Evolutionary conservation across 495 filamentous ascomycete genomes (phyloP).

Genomic region (Neurospora sp.): DNA sequence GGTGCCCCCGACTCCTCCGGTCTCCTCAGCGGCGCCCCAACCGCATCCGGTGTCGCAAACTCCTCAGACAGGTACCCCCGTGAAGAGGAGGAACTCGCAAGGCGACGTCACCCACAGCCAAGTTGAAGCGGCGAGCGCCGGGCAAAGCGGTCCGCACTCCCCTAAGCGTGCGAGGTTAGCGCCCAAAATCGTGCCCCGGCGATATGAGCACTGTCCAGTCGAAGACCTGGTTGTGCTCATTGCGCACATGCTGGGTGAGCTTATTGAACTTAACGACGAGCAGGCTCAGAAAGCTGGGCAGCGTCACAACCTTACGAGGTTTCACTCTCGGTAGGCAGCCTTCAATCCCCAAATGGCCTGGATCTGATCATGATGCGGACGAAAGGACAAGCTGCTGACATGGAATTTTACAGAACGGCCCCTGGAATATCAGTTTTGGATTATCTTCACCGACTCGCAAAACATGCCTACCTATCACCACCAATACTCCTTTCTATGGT

Average conservation of each 20-base stretch:
- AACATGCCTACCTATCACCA: constrained; percentile 85
- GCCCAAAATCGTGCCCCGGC: constrained; percentile 59
- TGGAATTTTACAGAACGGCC: constrained; percentile 48
- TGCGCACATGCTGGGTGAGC: constrained; percentile 87
- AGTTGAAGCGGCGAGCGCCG: constrained; percentile 7
- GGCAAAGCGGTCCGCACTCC: constrained; percentile 29
- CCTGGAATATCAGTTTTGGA: constrained; percentile 89
- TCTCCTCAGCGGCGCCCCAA: constrained; percentile 12
- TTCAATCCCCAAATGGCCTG: not conserved
- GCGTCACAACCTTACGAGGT: constrained; percentile 55
- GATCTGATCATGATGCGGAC: not conserved
- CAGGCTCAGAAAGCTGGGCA: constrained; percentile 74
- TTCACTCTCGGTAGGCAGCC: constrained; percentile 72
- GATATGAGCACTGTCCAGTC: constrained; percentile 69
- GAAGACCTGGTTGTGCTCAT: constrained; percentile 84
- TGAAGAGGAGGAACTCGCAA: constrained; percentile 37
- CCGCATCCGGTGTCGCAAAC: constrained; percentile 24
- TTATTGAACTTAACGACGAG: constrained; percentile 84
- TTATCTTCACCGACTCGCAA: constrained; percentile 84
- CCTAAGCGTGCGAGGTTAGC: constrained; percentile 38
- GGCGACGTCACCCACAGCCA: constrained; percentile 36
- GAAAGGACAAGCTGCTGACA: not conserved
- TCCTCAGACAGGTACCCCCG: constrained; percentile 28
- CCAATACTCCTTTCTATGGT: constrained; percentile 99
- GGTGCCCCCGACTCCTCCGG: not conserved